Evolutionary conservation across 2,329 filamentous ascomycete species (phyloP), one percentile per base, ranked within the genome.

Genomic region (Fusarium pseudocircinatum): DNA sequence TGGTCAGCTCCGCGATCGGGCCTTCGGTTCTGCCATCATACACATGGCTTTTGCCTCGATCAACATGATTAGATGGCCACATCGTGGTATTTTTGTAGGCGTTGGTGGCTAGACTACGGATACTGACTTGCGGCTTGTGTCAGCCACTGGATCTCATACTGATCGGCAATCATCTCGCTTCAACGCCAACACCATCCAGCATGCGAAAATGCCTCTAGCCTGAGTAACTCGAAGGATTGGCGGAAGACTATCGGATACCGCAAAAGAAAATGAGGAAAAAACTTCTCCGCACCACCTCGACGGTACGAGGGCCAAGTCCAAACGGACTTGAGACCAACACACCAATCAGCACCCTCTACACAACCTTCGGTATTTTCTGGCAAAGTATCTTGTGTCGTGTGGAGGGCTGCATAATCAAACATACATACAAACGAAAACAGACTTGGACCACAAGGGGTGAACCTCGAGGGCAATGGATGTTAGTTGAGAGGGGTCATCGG

Each of bases 401-500:
- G 70, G 70, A 68, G 62, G 73, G 63, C 63, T 76, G 72, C 57
- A 67, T 68, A 46, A 53, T 54, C 47, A 70, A 60, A 60, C 61
- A 63, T 52, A 28, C 39, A 72, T 60, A 60, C 63, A 66, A 61
- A 32, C 39, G 37, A 60, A 67, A 49, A 54, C 58, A 71, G 44
- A 58, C 57, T 44, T 60, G 50, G 40, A 39, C 64, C 52, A 61
- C 61, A 58, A 75, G 62, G 56, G 50, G 64, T 58, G 63, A 73
- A 56, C 49, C 28, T 49, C 42, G 47, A 60, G 47, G 70, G 62
- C 66, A 64, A 67, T 59, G 61, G 34, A 52, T 26, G 32, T 36
- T 43, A 62, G 30, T 50, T 39, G 67, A 73, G 67, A 73, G 70
- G 34, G 61, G 63, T 68, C 70, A 77, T 74, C 68, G 59, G 67